These are phyloP conservation scores for Venturia asperata DNA, from an alignment of 2,329 filamentous ascomycete genomes.

Conservation along the genomic window DNA sequence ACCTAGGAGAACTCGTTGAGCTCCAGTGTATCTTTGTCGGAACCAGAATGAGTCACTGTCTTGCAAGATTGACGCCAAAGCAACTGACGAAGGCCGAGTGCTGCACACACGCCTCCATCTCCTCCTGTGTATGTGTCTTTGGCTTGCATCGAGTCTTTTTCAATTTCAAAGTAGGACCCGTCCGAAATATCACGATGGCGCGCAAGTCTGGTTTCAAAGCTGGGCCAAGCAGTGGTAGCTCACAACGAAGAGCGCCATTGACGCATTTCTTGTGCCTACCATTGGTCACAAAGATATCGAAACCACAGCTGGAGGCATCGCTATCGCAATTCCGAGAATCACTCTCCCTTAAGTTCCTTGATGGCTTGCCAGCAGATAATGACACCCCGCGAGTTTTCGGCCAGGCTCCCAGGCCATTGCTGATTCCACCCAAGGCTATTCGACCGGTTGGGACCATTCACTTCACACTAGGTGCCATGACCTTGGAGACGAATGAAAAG, in stretches of 20 bases:
- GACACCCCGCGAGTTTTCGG: slow-evolving; percentile 17
- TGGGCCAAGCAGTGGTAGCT: not conserved
- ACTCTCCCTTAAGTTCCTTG: slow-evolving; percentile 30
- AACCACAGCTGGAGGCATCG: slow-evolving; percentile 57
- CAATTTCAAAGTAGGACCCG: not conserved
- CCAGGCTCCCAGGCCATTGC: slow-evolving; percentile 32
- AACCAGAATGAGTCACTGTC: not conserved
- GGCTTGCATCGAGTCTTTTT: not conserved
- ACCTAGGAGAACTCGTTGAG: no score
- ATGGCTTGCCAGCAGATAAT: not conserved
- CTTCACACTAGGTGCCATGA: slow-evolving; percentile 82
- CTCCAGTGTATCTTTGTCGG: no score
- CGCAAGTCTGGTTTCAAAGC: slow-evolving; percentile 3
- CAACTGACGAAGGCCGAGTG: not conserved
- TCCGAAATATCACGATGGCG: not conserved
- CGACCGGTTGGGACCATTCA: slow-evolving; percentile 75
- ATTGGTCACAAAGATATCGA: slow-evolving; percentile 55
- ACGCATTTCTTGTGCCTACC: slow-evolving; percentile 76
- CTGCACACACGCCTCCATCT: not conserved
- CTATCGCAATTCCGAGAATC: slow-evolving; percentile 56
- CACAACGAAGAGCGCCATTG: slow-evolving; percentile 32
- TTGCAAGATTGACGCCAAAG: not conserved
- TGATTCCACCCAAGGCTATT: slow-evolving; percentile 59
- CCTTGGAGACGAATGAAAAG: slow-evolving; percentile 39
- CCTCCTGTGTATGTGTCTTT: not conserved